Evolutionary conservation across 2,329 filamentous ascomycete genomes (phyloP), one percentile per base, ranked within the genome.

Genomic region (Hypomyces perniciosus): DNA sequence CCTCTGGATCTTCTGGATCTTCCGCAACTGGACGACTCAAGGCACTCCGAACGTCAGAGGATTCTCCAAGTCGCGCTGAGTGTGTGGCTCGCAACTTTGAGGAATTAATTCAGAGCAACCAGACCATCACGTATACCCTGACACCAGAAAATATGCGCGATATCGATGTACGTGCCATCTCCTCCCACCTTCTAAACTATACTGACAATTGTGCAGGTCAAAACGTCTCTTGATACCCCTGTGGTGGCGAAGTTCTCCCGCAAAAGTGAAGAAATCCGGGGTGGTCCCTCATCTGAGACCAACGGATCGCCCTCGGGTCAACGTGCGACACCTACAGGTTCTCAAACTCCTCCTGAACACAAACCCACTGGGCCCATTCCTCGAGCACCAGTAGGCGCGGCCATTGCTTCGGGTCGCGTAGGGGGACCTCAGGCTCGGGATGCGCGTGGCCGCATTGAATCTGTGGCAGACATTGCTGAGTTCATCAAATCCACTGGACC

Each of bases 401-500:
- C 55, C 12, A 38, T 52, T 2, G 58, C 58, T 29, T 54, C 62
- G 26, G 57, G 58, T 4, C 59, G 61, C 2, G 34, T 54, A 44
- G 58, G 60, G 33, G 61, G 58, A 27, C 53, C 65, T 8, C 44
- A 59, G 34, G 82, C 90, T 27, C 80, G 90, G 56, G 90, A 96
- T 57, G 84, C 90, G 2, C 80, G 86, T 54, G 74, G 87, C 7
- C 77, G 82, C 8, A 75, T 77, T 5, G 86, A 91, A 55, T 89
- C 89, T 0, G 81, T 86, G 7, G 77, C 83, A 42, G 91, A 96
- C 61, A 89, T 96, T 70, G 88, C 90, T 26, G 86, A 95, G 53
- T 96, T 96, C 65, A 89, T 95, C 61, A 85, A 89, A 53, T 88
- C 86, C 1, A 95, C 90, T 30, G 90, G 89, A 2, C 87, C 92